Evolutionary conservation across 2,329 filamentous ascomycete species (phyloP).

Genomic region (Pseudohalonectria lignicola): DNA sequence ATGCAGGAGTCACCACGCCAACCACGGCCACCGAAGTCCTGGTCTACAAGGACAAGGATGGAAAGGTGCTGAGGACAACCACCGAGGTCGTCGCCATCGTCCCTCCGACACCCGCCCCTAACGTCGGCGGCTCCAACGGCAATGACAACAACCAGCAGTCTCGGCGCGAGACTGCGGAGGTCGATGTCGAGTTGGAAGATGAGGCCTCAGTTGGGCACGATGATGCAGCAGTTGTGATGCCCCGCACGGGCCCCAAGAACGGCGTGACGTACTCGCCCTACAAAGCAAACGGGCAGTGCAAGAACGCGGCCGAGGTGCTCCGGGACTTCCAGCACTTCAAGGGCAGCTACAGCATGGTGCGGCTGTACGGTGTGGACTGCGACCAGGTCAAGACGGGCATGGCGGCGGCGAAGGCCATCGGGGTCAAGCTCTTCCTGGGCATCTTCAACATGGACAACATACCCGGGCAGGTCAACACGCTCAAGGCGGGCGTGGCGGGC

Average conservation of each 20-base stretch:
- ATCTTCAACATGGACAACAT: constrained; percentile 53
- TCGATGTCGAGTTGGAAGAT: no score
- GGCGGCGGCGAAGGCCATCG: constrained; percentile 49
- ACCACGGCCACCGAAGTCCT: background rate
- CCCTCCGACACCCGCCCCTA: background rate
- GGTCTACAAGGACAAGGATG: background rate
- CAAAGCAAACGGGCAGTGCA: background rate
- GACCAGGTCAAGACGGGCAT: constrained; percentile 56
- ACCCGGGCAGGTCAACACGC: constrained; percentile 42
- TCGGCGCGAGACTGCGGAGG: background rate
- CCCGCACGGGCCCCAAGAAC: background rate
- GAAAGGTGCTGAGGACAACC: background rate
- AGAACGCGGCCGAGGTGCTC: constrained; percentile 23
- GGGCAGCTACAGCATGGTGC: background rate
- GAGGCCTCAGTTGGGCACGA: no score
- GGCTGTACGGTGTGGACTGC: constrained; percentile 29
- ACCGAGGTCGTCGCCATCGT: background rate
- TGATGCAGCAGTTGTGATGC: no score
- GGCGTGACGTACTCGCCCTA: constrained; percentile 1
- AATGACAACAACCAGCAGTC: background rate
- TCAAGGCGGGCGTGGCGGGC: constrained; percentile 46
- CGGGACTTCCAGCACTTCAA: constrained; percentile 22
- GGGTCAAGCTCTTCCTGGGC: constrained; percentile 64
- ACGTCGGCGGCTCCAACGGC: background rate
- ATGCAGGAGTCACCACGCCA: background rate